Evolutionary conservation across 2,329 filamentous ascomycete species (phyloP), one percentile per base, ranked within the genome.

Genomic region (Penicillium oxalicum): DNA sequence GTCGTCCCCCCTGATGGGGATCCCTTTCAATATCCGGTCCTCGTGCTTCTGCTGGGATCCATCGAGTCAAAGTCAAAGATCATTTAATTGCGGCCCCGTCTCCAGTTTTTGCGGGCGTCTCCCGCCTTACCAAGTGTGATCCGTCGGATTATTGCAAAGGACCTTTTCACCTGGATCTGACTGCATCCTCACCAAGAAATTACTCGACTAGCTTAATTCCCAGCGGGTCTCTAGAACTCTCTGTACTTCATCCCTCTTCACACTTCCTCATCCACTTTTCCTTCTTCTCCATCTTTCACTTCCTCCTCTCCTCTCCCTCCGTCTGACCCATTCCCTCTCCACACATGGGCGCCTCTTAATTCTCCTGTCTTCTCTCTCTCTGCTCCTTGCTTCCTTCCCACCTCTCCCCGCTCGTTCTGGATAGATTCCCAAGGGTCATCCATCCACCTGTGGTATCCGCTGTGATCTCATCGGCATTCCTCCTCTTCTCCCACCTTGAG

Each of bases 391-490:
- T 32, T 9, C 29, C 7, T 32, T 32, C 29, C 29, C 29, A 9
- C 29, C 7, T 32, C 29, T n/a, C 7, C 29, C 3, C 29, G 29
- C 29, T 32, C 11, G 29, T 32, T 32, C 29, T 6, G 7, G 29
- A 32, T 9, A 32, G 29, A 32, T 32, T 32, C 29, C 29, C 7
- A 32, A 41, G 41, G 25, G 4, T 5, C n/a, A 34, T 26, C 26
- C 24, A 18, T 38, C 39, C 27, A 26, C 18, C 29, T 32, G 9
- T 32, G 27, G 4, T 1, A 42, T 12, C 28, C 29, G n/a, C 40
- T 43, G 13, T 43, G 40, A 35, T 43, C 40, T 43, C 40, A 43
- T 43, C 40, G 25, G 40, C 33, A 18, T 32, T 32, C 29, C 29
- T 32, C 29, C 29, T n/a, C 29, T 9, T 32, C 29, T 32, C 7